A percentile compares a stretch with the other conserved stretches of the same genome.
Evolutionary conservation across 371 early-diverging fungal genomes (phyloP).

Genomic region (Lichtheimia corymbifera): DNA sequence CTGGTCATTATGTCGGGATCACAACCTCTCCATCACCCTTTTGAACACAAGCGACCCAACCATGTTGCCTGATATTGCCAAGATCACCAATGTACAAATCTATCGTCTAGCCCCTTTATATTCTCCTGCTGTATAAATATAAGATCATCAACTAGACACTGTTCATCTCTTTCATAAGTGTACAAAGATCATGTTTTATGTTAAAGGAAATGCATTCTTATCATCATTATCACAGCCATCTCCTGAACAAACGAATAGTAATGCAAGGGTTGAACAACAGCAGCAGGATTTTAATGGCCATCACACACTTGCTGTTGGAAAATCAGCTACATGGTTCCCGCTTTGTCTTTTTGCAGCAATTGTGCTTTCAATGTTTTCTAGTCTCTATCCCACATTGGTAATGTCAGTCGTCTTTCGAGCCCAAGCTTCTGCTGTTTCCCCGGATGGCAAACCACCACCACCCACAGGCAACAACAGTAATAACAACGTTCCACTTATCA

Average conservation of each 20-base stretch:
- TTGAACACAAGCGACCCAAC: slow-evolving; percentile 14
- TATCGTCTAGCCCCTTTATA: slow-evolving; percentile 27
- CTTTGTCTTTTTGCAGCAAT: slow-evolving; percentile 5
- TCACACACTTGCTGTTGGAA: too few species aligned
- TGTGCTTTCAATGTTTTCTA: not conserved
- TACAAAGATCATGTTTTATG: slow-evolving; percentile 31
- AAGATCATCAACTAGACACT: slow-evolving; percentile 4
- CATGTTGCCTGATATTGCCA: slow-evolving; percentile 27
- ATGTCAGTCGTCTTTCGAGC: slow-evolving; percentile 20
- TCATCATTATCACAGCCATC: slow-evolving; percentile 21
- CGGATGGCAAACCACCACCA: not conserved
- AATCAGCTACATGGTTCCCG: slow-evolving; percentile 4
- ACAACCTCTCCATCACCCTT: slow-evolving; percentile 13
- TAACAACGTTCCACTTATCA: not conserved
- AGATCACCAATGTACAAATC: slow-evolving; percentile 34
- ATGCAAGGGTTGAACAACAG: too few species aligned
- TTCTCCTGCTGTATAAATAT: not conserved
- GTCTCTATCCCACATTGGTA: slow-evolving; percentile 23
- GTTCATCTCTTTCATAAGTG: not conserved
- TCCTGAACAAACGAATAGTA: too few species aligned
- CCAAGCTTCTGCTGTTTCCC: slow-evolving; percentile 6
- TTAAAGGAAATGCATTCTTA: slow-evolving; percentile 35
- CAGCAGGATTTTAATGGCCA: too few species aligned
- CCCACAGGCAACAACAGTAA: slow-evolving; percentile 5
- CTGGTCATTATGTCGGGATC: slow-evolving; percentile 37